Conservation (phyloP, 2,329 filamentous ascomycete species). For the Alternaria arbusti region DNA sequence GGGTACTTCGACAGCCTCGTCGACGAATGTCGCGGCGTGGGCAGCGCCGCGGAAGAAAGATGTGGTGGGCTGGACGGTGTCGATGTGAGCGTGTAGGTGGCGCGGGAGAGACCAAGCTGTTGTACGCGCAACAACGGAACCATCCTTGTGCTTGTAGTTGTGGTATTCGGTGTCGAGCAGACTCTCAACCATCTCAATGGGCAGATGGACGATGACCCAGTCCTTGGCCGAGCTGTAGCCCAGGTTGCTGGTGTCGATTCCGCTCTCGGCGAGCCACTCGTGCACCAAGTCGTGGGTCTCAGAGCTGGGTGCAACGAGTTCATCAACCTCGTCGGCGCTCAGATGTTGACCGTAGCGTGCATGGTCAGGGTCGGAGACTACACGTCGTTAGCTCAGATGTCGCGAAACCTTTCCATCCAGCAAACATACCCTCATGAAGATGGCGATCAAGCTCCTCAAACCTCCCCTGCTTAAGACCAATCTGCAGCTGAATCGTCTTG, state of each 20-base stretch:
- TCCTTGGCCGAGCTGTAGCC: constrained; percentile 62
- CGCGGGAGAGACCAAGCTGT: constrained; percentile 64
- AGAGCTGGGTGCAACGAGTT: constrained; percentile 60
- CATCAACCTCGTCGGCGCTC: constrained; percentile 58
- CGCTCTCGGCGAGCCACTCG: constrained; percentile 63
- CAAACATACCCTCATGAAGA: constrained; percentile 56
- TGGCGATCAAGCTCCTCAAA: constrained; percentile 63
- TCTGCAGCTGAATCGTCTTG: constrained; percentile 61
- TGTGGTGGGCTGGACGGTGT: constrained; percentile 66
- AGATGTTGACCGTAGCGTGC: constrained; percentile 63
- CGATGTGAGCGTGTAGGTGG: constrained; percentile 64
- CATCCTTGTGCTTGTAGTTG: constrained; percentile 62
- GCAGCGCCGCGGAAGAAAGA: constrained; percentile 56
- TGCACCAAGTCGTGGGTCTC: constrained; percentile 61
- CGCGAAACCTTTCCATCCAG: background rate
- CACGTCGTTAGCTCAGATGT: background rate
- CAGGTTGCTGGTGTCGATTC: constrained; percentile 54
- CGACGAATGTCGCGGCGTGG: constrained; percentile 32
- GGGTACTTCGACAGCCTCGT: constrained; percentile 30
- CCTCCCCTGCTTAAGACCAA: constrained; percentile 64
- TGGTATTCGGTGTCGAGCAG: constrained; percentile 59
- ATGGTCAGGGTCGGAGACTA: constrained; percentile 54
- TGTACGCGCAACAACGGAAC: constrained; percentile 59
- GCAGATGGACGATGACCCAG: constrained; percentile 62
- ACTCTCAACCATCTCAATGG: constrained; percentile 59